Base-by-base conservation (phyloP, 352 stramenopile species). In the Phytophthora citrophthora region DNA sequence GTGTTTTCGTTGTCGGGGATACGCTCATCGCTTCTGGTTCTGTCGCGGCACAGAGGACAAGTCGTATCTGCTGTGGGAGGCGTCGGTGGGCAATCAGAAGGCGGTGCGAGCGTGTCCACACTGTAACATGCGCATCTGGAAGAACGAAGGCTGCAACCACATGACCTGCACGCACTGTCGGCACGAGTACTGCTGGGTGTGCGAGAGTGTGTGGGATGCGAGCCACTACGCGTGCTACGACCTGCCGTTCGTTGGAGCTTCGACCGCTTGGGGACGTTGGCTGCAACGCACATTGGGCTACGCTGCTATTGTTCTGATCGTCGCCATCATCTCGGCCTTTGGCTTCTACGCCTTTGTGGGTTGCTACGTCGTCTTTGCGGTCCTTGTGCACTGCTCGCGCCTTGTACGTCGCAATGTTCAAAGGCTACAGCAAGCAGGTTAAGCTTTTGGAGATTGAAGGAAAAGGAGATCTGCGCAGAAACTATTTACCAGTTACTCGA, bases 221-320 rank as follows among this genome's bases (percentile, higher is more conserved):
- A 88, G 76, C 49, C 83, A 91, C 50, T 91, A 91, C 60, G 71
- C 78, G 47, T 91, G 83, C 59, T 89, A 89, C 62, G 80, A 89
- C 56, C 53, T 91, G 57, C 70, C 76, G 10, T 81, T 89, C 24
- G 29, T 87, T 20, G 52, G 56, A 15, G 70, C 53, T 15, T 66
- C 77, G 2, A 64, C 70, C 2, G 57, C 68, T 23, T 72, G 64
- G 65, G 71, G 55, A 20, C 77, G 73, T 27, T 68, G 65, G 18
- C 36, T 80, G 44, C 77, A 87, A 36, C 79, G 67, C 18, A 61
- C 64, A 15, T 31, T 89, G 46, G 70, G 78, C 43, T 90, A 88
- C 61, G 18, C 59, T 27, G 16, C 54, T 5, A 88, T 91, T 43
- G 55, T 83, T 16, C 27, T 80, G 5, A 83, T 91, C 41, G 79